Evolutionary conservation across 148 eudicot species (phyloP), one percentile per base, ranked within the genome.

Genomic region (Diospyros kaki): DNA sequence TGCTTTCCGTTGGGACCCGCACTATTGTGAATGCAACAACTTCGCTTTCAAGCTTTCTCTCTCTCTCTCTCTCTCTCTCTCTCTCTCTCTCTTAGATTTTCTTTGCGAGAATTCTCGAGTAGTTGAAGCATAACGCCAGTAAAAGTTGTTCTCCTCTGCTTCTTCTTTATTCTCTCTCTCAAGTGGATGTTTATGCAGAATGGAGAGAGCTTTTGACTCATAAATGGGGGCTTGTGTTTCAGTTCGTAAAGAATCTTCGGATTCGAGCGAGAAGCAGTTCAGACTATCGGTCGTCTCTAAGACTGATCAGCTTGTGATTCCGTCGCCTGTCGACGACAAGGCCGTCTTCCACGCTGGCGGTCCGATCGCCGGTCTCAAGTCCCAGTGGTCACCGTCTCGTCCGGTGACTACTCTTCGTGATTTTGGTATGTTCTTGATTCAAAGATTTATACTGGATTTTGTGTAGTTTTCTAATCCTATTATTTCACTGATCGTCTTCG

Each of bases 161-260:
- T 45, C 6, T 6, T 15, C 15, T 28, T 67, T 53, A 39, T 17
- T 73, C 68, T n/a, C 44, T 52, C 38, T 39, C 59, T 61, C 15
- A 14, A 13, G 68, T 3, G 4, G 50, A 43, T 17, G 13, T 38
- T 61, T 5, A 9, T 9, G 18, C 75, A 41, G 8, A 8, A 51
- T 4, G 17, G 28, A 62, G 58, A 61, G 39, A 73, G 40, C 64
- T 62, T 63, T 1, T 6, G 17, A 58, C 40, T 64, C 51, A 5
- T 28, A 42, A 38, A 83, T 80, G 86, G 86, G 86, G 72, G 66
- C 76, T 9, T 83, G 83, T 53, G 81, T 66, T 77, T 83, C 86
- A 54, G 64, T 70, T 58, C 76, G 66, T 65, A 74, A 71, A 60
- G 42, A 68, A 66, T 17, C 43, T 4, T 51, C 78, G 38, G 66